Evolutionary conservation across 176 grass and related monocot species (phyloP).

Genomic region (Alloteropsis semialata): DNA sequence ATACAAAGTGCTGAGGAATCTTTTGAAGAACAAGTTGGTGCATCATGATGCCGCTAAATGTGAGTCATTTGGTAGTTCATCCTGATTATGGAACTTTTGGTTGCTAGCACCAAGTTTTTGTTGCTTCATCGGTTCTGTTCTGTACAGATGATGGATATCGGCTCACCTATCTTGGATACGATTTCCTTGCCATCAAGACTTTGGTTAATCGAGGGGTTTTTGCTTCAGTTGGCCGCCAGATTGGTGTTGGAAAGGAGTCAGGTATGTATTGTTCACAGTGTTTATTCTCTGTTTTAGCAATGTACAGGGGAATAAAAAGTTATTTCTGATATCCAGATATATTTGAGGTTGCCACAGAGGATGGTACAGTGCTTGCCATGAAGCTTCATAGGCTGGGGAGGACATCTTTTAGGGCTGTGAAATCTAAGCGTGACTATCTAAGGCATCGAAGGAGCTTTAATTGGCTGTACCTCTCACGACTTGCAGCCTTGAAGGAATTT

Average conservation of each 20-base stretch:
- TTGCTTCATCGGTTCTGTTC: background rate
- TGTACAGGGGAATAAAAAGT: background rate
- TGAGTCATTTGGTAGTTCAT: conserved; percentile 27
- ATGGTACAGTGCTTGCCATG: conserved; percentile 86
- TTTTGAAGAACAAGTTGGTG: conserved; percentile 89
- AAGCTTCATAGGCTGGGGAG: conserved; percentile 96
- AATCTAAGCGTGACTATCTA: conserved; percentile 97
- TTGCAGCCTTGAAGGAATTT: conserved; percentile 87
- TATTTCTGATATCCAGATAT: conserved; percentile 49
- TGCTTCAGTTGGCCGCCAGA: conserved; percentile 80
- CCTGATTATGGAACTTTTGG: conserved; percentile 10
- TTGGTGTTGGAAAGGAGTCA: conserved; percentile 93
- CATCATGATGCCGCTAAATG: conserved; percentile 88
- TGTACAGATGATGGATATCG: conserved; percentile 82
- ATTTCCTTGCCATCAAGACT: conserved; percentile 94
- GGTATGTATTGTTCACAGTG: conserved; percentile 33
- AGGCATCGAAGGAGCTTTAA: conserved; percentile 72
- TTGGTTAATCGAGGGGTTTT: conserved; percentile 87
- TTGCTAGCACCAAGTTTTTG: background rate
- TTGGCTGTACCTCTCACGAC: conserved; percentile 85
- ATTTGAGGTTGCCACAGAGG: conserved; percentile 87
- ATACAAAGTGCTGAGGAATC: conserved; percentile 83
- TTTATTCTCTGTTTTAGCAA: background rate
- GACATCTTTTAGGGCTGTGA: conserved; percentile 91
- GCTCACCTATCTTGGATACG: conserved; percentile 95